These are phyloP conservation scores for Metschnikowia orientalis DNA, from an alignment of 805 yeast genomes.

Conservation along the genomic window DNA sequence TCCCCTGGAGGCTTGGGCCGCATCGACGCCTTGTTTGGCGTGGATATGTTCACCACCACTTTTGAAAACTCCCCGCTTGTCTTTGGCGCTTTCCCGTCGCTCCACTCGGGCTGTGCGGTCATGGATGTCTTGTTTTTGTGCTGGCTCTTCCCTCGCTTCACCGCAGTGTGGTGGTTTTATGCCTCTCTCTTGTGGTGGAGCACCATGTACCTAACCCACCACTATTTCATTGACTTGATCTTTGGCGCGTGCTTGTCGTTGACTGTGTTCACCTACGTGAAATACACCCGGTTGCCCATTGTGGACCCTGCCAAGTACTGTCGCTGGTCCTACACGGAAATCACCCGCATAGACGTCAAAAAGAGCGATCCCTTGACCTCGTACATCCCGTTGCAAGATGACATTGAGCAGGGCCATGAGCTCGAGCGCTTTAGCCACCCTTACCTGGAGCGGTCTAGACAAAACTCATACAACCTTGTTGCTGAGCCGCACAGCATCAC, in stretches of 20 bases:
- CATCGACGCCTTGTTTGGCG: conserved; percentile 72
- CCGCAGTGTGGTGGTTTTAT: conserved; percentile 65
- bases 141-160: conserved; percentile 71
- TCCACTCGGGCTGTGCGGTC: conserved; percentile 92
- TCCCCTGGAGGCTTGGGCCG: conserved; percentile 94
- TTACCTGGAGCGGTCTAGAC: conserved; percentile 8
- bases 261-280: conserved; percentile 63
- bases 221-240: conserved; percentile 87
- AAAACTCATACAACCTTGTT: conserved; percentile 1
- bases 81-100: conserved; percentile 83
- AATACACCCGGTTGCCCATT: conserved; percentile 64
- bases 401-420: conserved; percentile 9
- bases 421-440: conserved; percentile 8
- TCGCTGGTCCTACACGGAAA: conserved; percentile 60
- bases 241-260: conserved; percentile 89
- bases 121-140: conserved; percentile 87
- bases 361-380: conserved; percentile 31
- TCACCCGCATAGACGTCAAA: conserved; percentile 24
- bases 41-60: conserved; percentile 77
- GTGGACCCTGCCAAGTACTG: conserved; percentile 50
- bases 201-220: conserved; percentile 96
- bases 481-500: conserved; percentile 3
- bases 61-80: conserved; percentile 86
- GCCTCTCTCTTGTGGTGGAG: conserved; percentile 98
- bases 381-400: conserved; percentile 14